phyloP scores from a whole-genome alignment of 179 eudicot genomes.

The Actinidia chinensis region DNA sequence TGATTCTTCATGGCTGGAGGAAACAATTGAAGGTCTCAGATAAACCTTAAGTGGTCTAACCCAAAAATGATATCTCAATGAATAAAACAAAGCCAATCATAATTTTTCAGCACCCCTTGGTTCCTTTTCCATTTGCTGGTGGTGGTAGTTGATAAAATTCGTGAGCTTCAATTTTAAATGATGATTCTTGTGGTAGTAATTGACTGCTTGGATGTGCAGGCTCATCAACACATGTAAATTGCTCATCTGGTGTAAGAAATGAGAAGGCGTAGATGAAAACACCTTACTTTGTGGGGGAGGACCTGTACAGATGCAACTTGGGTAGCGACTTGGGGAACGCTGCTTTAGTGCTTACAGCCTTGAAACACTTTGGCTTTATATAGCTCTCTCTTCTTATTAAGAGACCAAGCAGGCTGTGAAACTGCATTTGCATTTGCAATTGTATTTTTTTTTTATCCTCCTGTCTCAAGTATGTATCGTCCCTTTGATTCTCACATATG shows the following conservation, averaged over 20 bases:
- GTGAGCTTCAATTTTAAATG: not conserved
- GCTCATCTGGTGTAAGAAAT: not conserved
- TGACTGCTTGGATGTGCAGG: conserved; percentile 9
- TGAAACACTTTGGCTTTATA: not conserved
- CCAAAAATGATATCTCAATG: no score
- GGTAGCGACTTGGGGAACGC: not conserved
- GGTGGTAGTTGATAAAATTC: not conserved
- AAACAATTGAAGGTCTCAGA: not conserved
- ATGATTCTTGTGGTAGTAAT: not conserved
- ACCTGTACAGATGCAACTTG: conserved; percentile 18
- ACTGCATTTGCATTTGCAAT: not conserved
- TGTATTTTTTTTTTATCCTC: not conserved
- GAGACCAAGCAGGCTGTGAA: not conserved
- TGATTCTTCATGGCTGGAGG: no score
- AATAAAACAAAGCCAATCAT: no score
- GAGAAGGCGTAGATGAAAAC: not conserved
- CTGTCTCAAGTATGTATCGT: not conserved
- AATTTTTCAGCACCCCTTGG: no score
- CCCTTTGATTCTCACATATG: no score
- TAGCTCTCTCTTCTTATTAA: not conserved
- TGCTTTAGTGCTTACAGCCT: not conserved
- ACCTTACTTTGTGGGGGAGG: not conserved
- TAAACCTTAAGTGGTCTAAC: not conserved
- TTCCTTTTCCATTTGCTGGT: not conserved
- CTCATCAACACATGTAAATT: not conserved